Percentiles rank a stretch among this genome's conserved stretches.
These are phyloP conservation scores for Pseudohalonectria lignicola DNA, from an alignment of 2,329 filamentous ascomycete genomes.

Conservation along the genomic window DNA sequence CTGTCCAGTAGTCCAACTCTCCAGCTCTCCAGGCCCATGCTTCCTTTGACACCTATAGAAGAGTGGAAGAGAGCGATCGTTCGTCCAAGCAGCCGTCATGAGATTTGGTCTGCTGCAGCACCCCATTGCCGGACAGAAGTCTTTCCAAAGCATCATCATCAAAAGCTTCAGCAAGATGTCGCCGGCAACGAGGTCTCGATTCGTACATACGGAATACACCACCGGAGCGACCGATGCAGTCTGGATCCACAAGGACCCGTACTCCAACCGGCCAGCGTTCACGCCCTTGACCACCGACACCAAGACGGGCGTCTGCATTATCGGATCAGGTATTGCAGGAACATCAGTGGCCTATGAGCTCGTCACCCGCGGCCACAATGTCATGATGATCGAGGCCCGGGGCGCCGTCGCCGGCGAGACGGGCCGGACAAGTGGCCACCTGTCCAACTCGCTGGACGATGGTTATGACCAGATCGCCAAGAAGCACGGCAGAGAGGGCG, in stretches of 20 bases:
- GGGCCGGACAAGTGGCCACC: conserved; percentile 40
- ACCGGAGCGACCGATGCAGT: conserved; percentile 39
- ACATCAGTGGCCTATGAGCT: conserved; percentile 42
- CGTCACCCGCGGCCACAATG: conserved; percentile 33
- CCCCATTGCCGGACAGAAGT: no score
- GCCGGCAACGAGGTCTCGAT: no score
- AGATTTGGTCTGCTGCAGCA: no score
- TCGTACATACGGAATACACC: no score
- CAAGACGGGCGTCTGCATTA: conserved; percentile 34
- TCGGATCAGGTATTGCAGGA: conserved; percentile 42
- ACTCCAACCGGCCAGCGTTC: conserved; percentile 27
- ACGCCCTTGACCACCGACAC: conserved; percentile 29
- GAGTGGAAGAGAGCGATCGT: no score
- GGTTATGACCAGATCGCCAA: conserved; percentile 36
- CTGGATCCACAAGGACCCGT: conserved; percentile 38
- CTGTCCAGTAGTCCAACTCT: no score
- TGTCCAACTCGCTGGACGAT: conserved; percentile 42
- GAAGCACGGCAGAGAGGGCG: conserved; percentile 38
- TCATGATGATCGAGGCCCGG: conserved; percentile 41
- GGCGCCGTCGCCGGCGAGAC: conserved; percentile 42
- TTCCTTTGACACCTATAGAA: no score
- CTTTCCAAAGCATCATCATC: no score
- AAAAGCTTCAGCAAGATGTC: no score
- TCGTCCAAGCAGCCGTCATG: no score
- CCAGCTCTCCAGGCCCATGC: no score